Base-by-base conservation (phyloP, 768 basidiomycete species). In the Termitomyces sp. region DNA sequence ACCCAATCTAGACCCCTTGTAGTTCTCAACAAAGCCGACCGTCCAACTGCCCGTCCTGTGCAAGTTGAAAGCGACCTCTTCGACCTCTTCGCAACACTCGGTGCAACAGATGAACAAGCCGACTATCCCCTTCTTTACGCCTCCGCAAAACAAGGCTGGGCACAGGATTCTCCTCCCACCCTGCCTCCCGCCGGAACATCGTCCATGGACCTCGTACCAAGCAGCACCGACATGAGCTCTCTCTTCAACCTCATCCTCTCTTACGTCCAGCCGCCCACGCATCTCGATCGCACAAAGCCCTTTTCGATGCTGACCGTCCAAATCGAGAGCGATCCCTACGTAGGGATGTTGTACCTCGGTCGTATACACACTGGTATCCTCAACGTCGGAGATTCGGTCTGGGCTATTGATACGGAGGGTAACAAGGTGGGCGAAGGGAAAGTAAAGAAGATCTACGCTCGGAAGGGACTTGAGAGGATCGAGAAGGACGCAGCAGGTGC, bases 301-400 rank as follows among this genome's bases (percentile, higher is more conserved):
- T 79, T 79, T 59, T 76, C 76, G 11, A 80, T 80, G 78, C 67
- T 80, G 39, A 79, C 77, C 0, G 73, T 79, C 12, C 78, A 80
- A 56, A 73, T 80, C n/a, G 77, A 79, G 63, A 71, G 66, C 18
- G 77, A 80, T 60, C 71, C 77, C 1, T 80, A 79, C 58, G 73
- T 80, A 5, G 78, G 78, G n/a, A 71, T 71, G 39, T 66, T 79
- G 3, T 77, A 76, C 61, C 75, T 79, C 15, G 78, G 78, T 1
- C 73, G 78, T 32, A 70, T 80, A 13, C 71, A 77, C 16, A 72
- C 69, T 29, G 78, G 78, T 11, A 52, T 69, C 5, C 63, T 80
- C 18, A 60, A 61, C 16, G 59, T 75, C 20, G 76, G 76, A 0
- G 77, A 79, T 51, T 66, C 65, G 0, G 55, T 80, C 1, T 64